Evolutionary conservation across 345 rosid species (phyloP).

Genomic region (Raphanus raphanistrum): DNA sequence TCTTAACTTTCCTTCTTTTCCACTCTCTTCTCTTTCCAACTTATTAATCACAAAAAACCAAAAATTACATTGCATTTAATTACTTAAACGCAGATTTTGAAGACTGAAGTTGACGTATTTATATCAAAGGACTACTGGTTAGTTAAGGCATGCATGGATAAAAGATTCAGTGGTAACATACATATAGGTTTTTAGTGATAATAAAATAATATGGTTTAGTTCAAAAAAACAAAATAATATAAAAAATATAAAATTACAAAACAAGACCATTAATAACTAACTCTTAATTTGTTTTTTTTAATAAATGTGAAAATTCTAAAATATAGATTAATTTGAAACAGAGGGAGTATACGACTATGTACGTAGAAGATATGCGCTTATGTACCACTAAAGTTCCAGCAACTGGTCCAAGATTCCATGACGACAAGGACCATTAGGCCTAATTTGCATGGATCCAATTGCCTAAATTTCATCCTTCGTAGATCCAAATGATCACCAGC

Average conservation of each 20-base stretch:
- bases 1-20: slow-evolving; percentile 31
- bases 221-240: no score
- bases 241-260: no score
- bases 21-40: background rate
- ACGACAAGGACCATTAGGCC: slow-evolving; percentile 33
- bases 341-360: background rate
- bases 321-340: no score
- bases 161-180: slow-evolving; percentile 4
- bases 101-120: background rate
- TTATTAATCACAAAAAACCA: background rate
- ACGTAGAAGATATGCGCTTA: slow-evolving; percentile 31
- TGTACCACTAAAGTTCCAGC: slow-evolving; percentile 36
- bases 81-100: background rate
- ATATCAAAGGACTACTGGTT: background rate
- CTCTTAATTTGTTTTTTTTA: no score
- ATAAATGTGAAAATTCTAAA: no score
- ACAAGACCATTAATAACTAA: no score
- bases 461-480: slow-evolving; percentile 36
- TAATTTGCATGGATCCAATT: slow-evolving; percentile 30
- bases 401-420: slow-evolving; percentile 43
- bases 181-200: background rate
- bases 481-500: slow-evolving; percentile 36
- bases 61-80: background rate
- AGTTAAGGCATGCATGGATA: slow-evolving; percentile 3
- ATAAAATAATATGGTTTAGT: no score